Evolutionary conservation across 306 rosid species (phyloP), one percentile per base, ranked within the genome.

Genomic region (Pueraria montana): DNA sequence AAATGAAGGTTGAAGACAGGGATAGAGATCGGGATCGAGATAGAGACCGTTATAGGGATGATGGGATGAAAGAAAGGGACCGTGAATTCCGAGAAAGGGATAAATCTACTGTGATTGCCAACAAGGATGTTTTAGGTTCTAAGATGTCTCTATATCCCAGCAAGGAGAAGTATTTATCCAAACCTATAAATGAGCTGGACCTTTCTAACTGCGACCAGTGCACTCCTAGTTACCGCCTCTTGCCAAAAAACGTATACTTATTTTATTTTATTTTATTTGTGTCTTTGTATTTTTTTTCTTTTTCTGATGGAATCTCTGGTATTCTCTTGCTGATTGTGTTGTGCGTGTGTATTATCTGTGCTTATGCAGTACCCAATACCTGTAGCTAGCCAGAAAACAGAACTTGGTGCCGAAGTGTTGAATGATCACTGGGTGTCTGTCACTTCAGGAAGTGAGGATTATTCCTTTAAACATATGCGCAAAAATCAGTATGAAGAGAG

Each of bases 401-500:
- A 90, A 53, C 91, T 94, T 85, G 99, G 97, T 55, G 89, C 86
- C n/a, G 90, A 86, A 88, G 92, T 96, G 66, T 83, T 96, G 81
- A 96, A 96, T 87, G 99, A 96, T 77, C 89, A 92, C 64, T 96
- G 98, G 99, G 99, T 96, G 40, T 96, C 99, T 43, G 99, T 96
- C 75, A 96, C 99, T 80, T 96, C 99, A 70, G 99, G 99, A 84
- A 96, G 99, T 65, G 99, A 96, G 86, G 99, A 96, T 84, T 96
- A 96, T 85, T 96, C 99, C 78, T 96, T 96, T 72, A 96, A 96
- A 88, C 99, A 96, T 84, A 96, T 96, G 99, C 99, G 99, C 82
- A 96, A 96, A 90, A 96, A 96, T 84, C 99, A 96, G 85, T 96
- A 96, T 77, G 99, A 96, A 87, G 99, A 96, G 87, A 96, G 99